Conservation (phyloP, 2,329 filamentous ascomycete species). For the Clonostachys byssicola region DNA sequence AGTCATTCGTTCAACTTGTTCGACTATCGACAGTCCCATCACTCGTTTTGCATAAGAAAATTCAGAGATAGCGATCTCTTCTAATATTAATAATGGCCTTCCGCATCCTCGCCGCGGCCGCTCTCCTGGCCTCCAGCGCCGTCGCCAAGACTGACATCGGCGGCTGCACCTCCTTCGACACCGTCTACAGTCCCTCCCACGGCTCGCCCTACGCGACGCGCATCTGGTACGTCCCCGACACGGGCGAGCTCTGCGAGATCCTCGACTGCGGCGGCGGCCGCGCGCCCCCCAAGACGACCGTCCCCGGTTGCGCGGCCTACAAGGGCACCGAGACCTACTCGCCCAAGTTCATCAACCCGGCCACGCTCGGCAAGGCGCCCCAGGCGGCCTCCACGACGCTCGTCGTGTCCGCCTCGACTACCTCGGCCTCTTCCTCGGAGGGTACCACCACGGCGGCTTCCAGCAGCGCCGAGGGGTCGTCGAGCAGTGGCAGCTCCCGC, state of each 20-base stretch:
- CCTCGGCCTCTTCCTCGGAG: not conserved
- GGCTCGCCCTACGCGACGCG: conserved; percentile 34
- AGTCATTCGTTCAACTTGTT: too few species aligned
- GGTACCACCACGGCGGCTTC: not conserved
- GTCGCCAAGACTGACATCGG: conserved; percentile 37
- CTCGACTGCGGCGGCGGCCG: conserved; percentile 66
- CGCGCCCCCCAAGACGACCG: conserved; percentile 58
- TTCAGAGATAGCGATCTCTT: too few species aligned
- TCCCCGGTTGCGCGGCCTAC: conserved; percentile 57
- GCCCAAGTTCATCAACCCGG: conserved; percentile 39
- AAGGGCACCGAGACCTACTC: conserved; percentile 49
- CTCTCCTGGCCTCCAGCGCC: conserved; percentile 22
- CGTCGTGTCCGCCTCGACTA: not conserved
- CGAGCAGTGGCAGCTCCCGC: not conserved
- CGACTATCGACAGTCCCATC: too few species aligned
- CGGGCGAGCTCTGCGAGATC: conserved; percentile 59
- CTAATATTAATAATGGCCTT: conserved; percentile 11
- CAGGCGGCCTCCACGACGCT: not conserved
- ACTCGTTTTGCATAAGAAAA: too few species aligned
- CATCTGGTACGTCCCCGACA: conserved; percentile 58
- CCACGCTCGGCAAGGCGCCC: conserved; percentile 9
- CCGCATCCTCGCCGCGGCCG: conserved; percentile 14
- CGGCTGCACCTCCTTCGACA: conserved; percentile 31
- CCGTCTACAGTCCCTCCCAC: not conserved
- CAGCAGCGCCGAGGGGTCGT: not conserved